Base-by-base conservation (phyloP, 2,329 filamentous ascomycete species). In the Colletotrichum plurivorum region DNA sequence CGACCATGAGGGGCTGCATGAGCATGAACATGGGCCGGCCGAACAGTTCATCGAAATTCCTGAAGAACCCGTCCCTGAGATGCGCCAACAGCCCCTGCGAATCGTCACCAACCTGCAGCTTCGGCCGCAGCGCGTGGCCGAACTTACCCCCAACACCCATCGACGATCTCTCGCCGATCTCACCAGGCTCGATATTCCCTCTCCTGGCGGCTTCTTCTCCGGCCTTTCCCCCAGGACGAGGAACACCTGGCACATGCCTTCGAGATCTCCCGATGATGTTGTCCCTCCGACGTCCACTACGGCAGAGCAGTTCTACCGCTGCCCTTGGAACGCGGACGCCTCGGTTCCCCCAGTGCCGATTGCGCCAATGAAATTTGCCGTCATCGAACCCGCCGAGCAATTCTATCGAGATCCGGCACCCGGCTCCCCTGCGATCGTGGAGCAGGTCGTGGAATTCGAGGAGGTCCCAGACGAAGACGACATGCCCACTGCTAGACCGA, bases 221-320 rank as follows among this genome's bases (percentile, higher is more conserved):
- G 94, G 92, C 0, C 87, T 98, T 31, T 93, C 92, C 45, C 89
- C 92, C 4, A 88, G 89, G 61, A 90, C 92, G 45, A 90, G 94
- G 60, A 90, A 91, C 75, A 96, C 95, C 13, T 98, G 95, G 95
- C 90, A 94, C 75, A 83, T 91, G 69, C 84, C 87, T 12, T 82
- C 82, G 31, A 82, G 80, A 73, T 84, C 86, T 20, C 85, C 87
- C 13, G 85, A 88, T 8, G 87, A 86, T 18, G 77, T 85, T 71
- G 81, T 83, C 3, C 89, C 90, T 1, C 94, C 94, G 1, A 95
- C 94, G 0, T 97, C 95, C 1, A 94, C 94, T 36, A 94, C 92
- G n/a, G 95, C 95, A 10, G 94, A 97, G 78, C 90, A 92, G 71
- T 98, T 98, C 76, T 98, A 98, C 82, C 91, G 92, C 71, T 87